Evolutionary conservation across 257 asterid species (phyloP), one percentile per base, ranked within the genome.

Genomic region (Capsicum chinense): DNA sequence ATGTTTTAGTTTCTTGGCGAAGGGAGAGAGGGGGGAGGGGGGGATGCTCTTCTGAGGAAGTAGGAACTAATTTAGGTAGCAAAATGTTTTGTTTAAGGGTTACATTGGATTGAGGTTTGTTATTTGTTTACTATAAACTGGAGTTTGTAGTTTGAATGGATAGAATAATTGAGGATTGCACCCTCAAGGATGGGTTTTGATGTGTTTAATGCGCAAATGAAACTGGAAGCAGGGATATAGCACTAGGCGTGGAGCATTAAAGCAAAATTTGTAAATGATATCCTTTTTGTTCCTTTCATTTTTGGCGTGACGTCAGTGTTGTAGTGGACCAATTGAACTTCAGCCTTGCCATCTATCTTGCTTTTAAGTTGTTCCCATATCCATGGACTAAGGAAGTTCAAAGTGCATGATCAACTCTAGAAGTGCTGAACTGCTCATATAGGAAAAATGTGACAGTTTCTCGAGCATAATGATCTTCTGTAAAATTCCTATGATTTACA

Each of bases 121-220:
- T 21, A 5, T 44, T 44, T 44, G 48, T 76, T 54, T 76, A 52
- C 8, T 76, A 52, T 26, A 14, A 76, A 14, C 62, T 76, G 47
- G 81, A 52, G 62, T 21, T 13, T 50, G 48, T 54, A 14, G 81
- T 76, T 52, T 76, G 8, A 76, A 54, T 52, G 47, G 81, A 52
- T 78, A 26, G 64, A 78, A 8, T 76, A 4, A 33, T 21, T 52
- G 63, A 74, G 44, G 81, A 14, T 52, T 76, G 62, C 16, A 76
- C n/a, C 7, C 60, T 54, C 62, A 26, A 78, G 82, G 62, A 52
- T 52, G 82, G 9, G 14, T 54, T 78, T 78, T 78, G 82, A 78
- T 54, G 47, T 8, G 64, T 54, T 12, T 54, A 42, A 54, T 26
- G 26, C 8, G 5, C 13, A 54, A 26, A 5, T 5, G 50, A 57